Evolutionary conservation across 108 stramenopile species (phyloP).

Genomic region (Phaeodactylum tricornutum): DNA sequence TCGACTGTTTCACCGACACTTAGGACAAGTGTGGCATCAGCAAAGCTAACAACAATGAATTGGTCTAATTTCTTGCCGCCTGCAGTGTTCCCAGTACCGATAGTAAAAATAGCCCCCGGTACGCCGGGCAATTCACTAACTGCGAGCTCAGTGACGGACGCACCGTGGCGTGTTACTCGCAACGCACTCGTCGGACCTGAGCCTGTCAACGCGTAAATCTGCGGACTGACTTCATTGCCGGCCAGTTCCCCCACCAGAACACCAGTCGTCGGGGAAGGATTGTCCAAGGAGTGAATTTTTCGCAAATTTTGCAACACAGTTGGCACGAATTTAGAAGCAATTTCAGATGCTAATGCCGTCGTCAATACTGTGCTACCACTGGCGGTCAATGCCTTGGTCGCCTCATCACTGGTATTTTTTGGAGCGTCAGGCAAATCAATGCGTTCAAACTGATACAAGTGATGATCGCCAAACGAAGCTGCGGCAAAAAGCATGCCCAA

Average conservation of each 20-base stretch:
- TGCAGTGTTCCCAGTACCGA: conserved; percentile 22
- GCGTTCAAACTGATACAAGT: conserved; percentile 87
- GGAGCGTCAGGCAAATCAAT: conserved; percentile 75
- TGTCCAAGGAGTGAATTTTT: conserved; percentile 67
- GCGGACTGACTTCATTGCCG: conserved; percentile 86
- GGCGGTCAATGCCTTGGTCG: neutral
- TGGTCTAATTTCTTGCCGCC: conserved; percentile 20
- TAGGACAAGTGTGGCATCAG: conserved; percentile 93
- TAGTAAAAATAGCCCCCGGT: conserved; percentile 89
- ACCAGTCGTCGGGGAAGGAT: conserved; percentile 75
- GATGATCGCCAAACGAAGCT: conserved; percentile 93
- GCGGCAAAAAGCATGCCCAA: conserved; percentile 87
- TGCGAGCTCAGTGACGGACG: conserved; percentile 88
- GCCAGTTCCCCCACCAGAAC: conserved; percentile 88
- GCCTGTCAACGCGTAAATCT: conserved; percentile 88
- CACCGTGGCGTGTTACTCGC: conserved; percentile 84
- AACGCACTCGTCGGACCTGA: conserved; percentile 77
- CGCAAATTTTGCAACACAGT: conserved; percentile 68
- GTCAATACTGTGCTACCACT: conserved; percentile 20
- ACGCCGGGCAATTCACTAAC: conserved; percentile 89
- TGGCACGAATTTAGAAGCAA: conserved; percentile 73
- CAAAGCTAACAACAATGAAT: conserved; percentile 96
- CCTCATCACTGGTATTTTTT: conserved; percentile 27
- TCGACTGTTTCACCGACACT: conserved; percentile 94
- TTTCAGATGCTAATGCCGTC: conserved; percentile 21